Evolutionary conservation across 768 basidiomycete genomes (phyloP).

Genomic region (Termitomyces heimii): DNA sequence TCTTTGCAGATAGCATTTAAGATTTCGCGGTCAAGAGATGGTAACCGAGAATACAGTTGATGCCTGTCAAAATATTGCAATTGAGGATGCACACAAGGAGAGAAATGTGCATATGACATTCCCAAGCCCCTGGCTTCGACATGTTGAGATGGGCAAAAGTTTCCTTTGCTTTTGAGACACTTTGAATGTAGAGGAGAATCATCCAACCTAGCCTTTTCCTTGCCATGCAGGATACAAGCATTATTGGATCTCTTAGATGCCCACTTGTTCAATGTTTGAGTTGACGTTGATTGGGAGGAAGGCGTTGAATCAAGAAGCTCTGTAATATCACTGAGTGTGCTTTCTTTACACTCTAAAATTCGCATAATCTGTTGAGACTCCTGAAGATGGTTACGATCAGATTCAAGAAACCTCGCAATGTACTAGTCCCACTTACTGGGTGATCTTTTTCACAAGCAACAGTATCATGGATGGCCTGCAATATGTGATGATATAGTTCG

Average conservation of each 20-base stretch:
- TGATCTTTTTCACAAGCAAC: not conserved
- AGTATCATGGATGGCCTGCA: not conserved
- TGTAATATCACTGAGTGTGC: not conserved
- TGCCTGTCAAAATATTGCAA: not conserved
- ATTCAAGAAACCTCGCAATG: not conserved
- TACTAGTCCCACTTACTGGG: not conserved
- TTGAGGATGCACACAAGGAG: not conserved
- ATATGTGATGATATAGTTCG: not conserved
- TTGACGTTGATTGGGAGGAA: not conserved
- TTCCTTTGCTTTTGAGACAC: not conserved
- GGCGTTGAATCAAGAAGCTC: not conserved
- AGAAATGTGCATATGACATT: not conserved
- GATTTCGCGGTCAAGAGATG: slow-evolving; percentile 1
- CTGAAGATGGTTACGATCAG: not conserved
- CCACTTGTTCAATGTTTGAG: not conserved
- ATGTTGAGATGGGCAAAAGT: not conserved
- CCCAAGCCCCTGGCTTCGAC: not conserved
- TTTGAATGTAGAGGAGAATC: not conserved
- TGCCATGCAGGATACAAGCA: not conserved
- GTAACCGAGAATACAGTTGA: not conserved
- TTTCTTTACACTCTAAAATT: not conserved
- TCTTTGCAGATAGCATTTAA: not conserved
- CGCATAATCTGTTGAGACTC: not conserved
- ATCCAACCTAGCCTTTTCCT: not conserved
- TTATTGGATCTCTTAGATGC: not conserved